These are phyloP conservation scores for Breviolum minutum DNA, from an alignment of 73 alveolate species.

Conservation along the genomic window DNA sequence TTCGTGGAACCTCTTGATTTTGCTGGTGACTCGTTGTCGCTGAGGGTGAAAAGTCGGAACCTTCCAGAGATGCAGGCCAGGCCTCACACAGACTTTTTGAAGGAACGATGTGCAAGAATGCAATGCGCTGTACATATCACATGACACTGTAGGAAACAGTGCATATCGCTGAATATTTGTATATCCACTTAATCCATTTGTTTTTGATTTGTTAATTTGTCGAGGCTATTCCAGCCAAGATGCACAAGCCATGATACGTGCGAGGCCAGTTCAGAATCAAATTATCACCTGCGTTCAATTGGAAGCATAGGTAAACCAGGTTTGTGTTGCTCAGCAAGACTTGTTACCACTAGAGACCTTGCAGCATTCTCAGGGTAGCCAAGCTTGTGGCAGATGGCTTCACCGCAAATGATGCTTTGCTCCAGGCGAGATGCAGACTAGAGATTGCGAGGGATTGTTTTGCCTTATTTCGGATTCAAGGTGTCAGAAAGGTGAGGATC, in stretches of 20 bases:
- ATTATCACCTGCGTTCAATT: neutral
- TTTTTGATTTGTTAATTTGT: neutral
- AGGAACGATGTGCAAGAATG: too few relatives aligned
- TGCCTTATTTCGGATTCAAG: neutral
- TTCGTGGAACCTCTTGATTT: too few relatives aligned
- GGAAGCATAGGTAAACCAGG: neutral
- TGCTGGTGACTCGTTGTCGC: too few relatives aligned
- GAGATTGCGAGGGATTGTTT: neutral
- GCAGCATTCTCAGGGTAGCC: conserved; percentile 32
- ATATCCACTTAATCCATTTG: neutral
- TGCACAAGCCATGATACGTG: conserved; percentile 67
- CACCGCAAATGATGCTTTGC: conserved; percentile 68
- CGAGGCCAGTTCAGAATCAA: conserved; percentile 8
- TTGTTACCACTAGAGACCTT: too few relatives aligned
- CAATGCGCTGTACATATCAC: too few relatives aligned
- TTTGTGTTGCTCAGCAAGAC: neutral
- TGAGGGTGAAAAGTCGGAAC: neutral
- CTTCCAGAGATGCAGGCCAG: conserved; percentile 12
- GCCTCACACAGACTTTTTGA: neutral
- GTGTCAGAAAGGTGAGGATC: neutral
- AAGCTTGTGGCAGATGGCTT: conserved; percentile 70
- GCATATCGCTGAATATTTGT: too few relatives aligned
- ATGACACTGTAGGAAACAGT: too few relatives aligned
- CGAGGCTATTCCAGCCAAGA: conserved; percentile 14
- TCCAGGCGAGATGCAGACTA: conserved; percentile 2